Evolutionary conservation across 2,329 filamentous ascomycete genomes (phyloP), one percentile per base, ranked within the genome.

Genomic region (Aspergillus luchuensis): DNA sequence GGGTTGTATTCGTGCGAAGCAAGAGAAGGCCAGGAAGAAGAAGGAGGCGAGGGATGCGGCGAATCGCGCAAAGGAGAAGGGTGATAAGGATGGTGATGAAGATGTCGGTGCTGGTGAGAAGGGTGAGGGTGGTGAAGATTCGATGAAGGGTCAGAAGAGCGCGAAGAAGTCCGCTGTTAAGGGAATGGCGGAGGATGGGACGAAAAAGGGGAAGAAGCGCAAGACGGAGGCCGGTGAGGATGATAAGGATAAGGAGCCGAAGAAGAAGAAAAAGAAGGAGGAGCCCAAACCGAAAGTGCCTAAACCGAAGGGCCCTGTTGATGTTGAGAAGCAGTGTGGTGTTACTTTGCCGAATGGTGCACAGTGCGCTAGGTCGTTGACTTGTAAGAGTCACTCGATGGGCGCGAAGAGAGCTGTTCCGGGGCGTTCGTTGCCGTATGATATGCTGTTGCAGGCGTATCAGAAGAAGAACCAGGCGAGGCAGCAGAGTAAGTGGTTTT

Each of bases 391-490:
- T 62, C 93, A 97, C 67, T 89, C 85, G n/a, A 97, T 97, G 93
- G 92, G 93, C 10, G 90, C 93, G 5, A 97, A 97, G 78, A 85
- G 93, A 67, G 90, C 90, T 0, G 93, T 97, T 3, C 90, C 91
- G 5, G 93, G 93, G 0, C 85, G 93, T 63, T 95, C 91, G 48
- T 79, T 96, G 61, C 93, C 93, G 1, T 97, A 97, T 72, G 92
- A 97, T 75, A 95, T 96, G 89, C 81, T 97, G 41, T 83, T 97
- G 39, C 88, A 90, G 13, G 89, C 90, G 7, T 95, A 95, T 71
- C 91, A 95, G 76, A 97, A 98, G 84, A 98, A 97, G 83, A 99
- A 99, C 71, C 95, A 98, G 76, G 95, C 95, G 21, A 96, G 97
- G 72, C 91, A 97, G 80, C 95, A 98, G 77, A 96, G 91, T 93